Evolutionary conservation across 306 rosid species (phyloP).

Genomic region (Leucaena leucocephala): DNA sequence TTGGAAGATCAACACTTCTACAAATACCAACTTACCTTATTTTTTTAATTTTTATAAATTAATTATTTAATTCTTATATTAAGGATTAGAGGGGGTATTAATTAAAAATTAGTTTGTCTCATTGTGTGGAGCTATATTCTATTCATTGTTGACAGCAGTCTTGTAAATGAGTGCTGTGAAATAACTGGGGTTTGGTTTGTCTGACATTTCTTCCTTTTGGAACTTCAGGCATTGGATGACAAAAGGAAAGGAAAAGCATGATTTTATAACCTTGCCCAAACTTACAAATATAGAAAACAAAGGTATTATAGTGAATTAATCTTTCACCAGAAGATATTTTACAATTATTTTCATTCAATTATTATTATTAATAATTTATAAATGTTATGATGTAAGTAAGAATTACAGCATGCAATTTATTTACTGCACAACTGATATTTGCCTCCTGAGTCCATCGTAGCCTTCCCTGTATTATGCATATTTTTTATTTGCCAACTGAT

Average conservation of each 20-base stretch:
- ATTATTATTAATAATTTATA: constrained; percentile 2
- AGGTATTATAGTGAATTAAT: background rate
- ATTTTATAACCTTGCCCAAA: constrained; percentile 4
- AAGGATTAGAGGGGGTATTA: too few species aligned
- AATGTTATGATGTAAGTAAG: constrained; percentile 1
- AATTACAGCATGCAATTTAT: background rate
- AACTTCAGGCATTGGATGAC: constrained; percentile 56
- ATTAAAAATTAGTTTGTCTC: background rate
- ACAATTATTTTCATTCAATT: constrained; percentile 24
- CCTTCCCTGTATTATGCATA: background rate
- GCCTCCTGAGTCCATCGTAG: background rate
- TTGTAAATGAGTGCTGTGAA: constrained; percentile 21
- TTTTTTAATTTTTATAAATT: too few species aligned
- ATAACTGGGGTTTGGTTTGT: constrained; percentile 14
- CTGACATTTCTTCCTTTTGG: constrained; percentile 27
- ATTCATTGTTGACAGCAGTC: background rate
- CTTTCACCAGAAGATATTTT: background rate
- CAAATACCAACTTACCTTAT: too few species aligned
- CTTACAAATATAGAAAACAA: constrained; percentile 14
- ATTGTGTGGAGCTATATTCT: background rate
- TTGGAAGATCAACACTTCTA: too few species aligned
- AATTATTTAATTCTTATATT: too few species aligned
- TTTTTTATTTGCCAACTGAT: background rate
- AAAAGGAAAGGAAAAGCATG: constrained; percentile 54
- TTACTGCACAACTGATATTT: background rate